A percentile compares a stretch with the other conserved stretches of the same genome.
Evolutionary conservation across 768 basidiomycete species (phyloP).

Genomic region (Russula earlei): DNA sequence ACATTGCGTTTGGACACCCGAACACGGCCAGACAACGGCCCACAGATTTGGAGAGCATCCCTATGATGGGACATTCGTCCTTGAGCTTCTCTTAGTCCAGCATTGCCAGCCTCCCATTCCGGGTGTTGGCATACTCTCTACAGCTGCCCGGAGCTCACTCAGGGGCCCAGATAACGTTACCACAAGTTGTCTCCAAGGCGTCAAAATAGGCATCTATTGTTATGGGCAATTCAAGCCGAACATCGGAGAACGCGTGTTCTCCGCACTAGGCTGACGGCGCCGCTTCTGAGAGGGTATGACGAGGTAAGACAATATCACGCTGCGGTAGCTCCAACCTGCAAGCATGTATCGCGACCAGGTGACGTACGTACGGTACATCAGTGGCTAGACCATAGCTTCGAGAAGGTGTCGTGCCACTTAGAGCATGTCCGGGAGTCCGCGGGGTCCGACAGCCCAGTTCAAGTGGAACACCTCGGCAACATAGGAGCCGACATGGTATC

Average conservation of each 20-base stretch:
- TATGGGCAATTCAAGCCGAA: background rate
- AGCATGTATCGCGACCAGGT: background rate
- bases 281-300: background rate
- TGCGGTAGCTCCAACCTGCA: background rate
- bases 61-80: background rate
- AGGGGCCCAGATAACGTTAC: background rate
- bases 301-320: background rate
- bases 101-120: background rate
- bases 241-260: background rate
- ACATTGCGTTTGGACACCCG: background rate
- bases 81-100: slow-evolving; percentile 1
- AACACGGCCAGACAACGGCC: background rate
- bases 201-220: background rate
- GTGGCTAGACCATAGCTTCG: slow-evolving; percentile 5
- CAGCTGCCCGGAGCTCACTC: background rate
- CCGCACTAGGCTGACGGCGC: background rate
- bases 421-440: slow-evolving; percentile 13
- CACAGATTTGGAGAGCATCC: background rate
- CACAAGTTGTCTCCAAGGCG: background rate
- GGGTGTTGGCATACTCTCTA: background rate
- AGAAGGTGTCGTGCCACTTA: slow-evolving; percentile 1
- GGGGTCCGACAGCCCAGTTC: background rate
- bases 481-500: slow-evolving; percentile 4
- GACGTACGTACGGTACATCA: background rate
- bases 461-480: slow-evolving; percentile 1